Conservation (phyloP, 192 early-diverging fungal genomes). For the Backusella tarrabulga region DNA sequence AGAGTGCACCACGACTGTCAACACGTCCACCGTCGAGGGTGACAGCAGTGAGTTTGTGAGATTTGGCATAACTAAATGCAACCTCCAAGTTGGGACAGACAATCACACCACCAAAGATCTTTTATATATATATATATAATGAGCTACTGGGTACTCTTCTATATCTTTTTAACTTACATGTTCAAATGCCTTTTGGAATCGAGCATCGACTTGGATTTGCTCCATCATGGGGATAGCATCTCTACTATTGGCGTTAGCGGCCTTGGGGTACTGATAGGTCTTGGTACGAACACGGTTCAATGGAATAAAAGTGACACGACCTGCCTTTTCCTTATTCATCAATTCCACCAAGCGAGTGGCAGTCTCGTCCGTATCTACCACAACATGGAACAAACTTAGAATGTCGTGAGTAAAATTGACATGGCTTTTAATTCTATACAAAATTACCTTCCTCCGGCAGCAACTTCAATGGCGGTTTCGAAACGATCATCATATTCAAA, state of each 20-base stretch:
- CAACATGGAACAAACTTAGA: conserved; percentile 89
- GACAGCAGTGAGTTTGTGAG: conserved; percentile 77
- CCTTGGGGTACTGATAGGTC: conserved; percentile 57
- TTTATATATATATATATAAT: not conserved
- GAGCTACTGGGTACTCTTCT: not conserved
- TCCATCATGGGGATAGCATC: conserved; percentile 85
- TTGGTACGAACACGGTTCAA: conserved; percentile 80
- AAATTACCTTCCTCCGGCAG: conserved; percentile 70
- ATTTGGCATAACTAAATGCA: conserved; percentile 74
- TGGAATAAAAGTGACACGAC: conserved; percentile 95
- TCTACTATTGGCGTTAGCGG: conserved; percentile 22
- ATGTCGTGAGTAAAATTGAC: not conserved
- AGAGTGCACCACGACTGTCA: conserved; percentile 89
- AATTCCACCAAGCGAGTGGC: conserved; percentile 72
- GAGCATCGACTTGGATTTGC: conserved; percentile 71
- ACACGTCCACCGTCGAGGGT: conserved; percentile 91
- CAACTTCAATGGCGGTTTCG: conserved; percentile 84
- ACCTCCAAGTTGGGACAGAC: conserved; percentile 84
- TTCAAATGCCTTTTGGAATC: conserved; percentile 73
- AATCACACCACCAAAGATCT: conserved; percentile 80
- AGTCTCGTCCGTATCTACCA: conserved; percentile 93
- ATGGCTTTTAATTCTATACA: not conserved
- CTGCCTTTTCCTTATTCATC: conserved; percentile 58
- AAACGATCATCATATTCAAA: conserved; percentile 86
- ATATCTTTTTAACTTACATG: conserved; percentile 50